phyloP scores from a whole-genome alignment of 1,139 yeast genomes.

The Saccharomyces hybrid region DNA sequence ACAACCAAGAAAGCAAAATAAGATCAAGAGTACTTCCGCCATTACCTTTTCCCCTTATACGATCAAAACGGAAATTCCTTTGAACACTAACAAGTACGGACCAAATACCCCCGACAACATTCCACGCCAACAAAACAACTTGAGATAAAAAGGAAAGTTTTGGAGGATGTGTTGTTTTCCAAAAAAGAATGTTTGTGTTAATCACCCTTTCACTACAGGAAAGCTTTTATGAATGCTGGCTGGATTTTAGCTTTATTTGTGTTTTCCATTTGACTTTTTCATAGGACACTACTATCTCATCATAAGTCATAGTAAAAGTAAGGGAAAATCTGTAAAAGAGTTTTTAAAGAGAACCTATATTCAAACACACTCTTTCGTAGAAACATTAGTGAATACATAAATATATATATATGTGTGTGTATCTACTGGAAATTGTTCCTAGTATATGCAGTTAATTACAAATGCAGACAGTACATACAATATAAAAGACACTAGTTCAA shows the following conservation, averaged over 20 bases:
- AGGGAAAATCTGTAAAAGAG: not conserved
- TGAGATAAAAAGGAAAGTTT: not conserved
- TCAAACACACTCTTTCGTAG: not conserved
- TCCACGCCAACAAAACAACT: not conserved
- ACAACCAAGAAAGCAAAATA: not conserved
- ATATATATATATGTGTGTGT: not conserved
- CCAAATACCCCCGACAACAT: not conserved
- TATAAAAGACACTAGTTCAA: not conserved
- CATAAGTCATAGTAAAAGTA: not conserved
- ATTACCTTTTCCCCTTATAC: conserved; percentile 6
- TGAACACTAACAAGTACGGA: not conserved
- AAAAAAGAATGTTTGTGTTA: not conserved
- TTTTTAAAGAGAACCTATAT: not conserved
- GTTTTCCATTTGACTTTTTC: not conserved
- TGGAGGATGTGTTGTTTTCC: not conserved
- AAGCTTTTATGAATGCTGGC: not conserved
- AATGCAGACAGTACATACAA: not conserved
- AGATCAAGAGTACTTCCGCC: conserved; percentile 4
- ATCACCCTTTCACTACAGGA: not conserved
- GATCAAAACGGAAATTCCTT: not conserved
- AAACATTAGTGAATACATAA: not conserved
- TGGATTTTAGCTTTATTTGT: not conserved
- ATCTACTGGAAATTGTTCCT: not conserved
- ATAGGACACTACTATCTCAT: not conserved
- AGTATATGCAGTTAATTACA: not conserved